Percentiles rank a stretch among this genome's conserved stretches.
Evolutionary conservation across 192 early-diverging fungal species (phyloP).

Genomic region (Chytriomyces sp.): DNA sequence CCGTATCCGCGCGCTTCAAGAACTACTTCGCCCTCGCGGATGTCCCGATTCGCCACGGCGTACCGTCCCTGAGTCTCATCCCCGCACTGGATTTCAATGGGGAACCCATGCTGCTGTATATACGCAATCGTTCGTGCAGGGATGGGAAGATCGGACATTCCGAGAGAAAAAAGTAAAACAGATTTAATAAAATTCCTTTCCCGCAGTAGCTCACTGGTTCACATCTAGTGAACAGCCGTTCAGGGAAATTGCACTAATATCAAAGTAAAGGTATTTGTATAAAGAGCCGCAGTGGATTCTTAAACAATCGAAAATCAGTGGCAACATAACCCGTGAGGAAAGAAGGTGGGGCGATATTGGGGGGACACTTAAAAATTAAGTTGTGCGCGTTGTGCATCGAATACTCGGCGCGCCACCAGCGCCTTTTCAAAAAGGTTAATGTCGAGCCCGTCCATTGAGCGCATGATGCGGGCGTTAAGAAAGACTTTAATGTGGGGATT

Average conservation of each 20-base stretch:
- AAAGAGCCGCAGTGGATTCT: too few relatives aligned
- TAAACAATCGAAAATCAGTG: too few relatives aligned
- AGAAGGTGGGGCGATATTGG: too few relatives aligned
- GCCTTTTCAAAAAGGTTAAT: conserved; percentile 39
- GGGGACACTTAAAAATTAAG: conserved; percentile 7
- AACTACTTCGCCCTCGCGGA: not conserved
- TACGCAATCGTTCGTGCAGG: not conserved
- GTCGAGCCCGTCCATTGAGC: conserved; percentile 47
- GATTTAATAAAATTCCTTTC: not conserved
- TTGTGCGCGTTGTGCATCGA: conserved; percentile 26
- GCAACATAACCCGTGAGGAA: too few relatives aligned
- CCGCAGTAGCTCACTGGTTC: too few relatives aligned
- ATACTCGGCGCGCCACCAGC: conserved; percentile 29
- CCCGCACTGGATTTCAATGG: not conserved
- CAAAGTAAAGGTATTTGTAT: too few relatives aligned
- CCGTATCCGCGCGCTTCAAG: conserved; percentile 1
- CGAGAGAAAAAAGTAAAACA: not conserved
- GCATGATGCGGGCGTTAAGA: conserved; percentile 34
- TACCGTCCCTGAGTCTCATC: conserved; percentile 1
- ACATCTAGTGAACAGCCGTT: too few relatives aligned
- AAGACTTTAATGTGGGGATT: conserved; percentile 25
- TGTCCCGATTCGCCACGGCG: conserved; percentile 4
- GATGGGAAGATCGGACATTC: not conserved
- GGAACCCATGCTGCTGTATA: not conserved
- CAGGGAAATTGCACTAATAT: too few relatives aligned